Conservation (phyloP, 805 yeast genomes). For the Saccharomycopsis malanga region DNA sequence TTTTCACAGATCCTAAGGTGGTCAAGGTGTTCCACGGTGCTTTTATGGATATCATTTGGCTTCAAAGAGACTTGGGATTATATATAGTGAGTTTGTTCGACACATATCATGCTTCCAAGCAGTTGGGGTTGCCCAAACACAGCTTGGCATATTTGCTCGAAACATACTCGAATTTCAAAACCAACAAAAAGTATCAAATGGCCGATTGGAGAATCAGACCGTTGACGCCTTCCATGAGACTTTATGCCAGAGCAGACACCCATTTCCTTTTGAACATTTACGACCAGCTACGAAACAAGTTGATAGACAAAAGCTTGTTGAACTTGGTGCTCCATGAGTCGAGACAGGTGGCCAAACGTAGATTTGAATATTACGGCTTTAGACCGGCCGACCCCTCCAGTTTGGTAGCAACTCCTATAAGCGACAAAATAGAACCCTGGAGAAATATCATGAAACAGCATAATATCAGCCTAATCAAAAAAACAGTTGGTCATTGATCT, state of each 20-base stretch:
- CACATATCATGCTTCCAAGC: conserved; percentile 82
- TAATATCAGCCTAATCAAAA: conserved; percentile 49
- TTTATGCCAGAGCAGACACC: conserved; percentile 92
- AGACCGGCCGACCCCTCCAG: conserved; percentile 34
- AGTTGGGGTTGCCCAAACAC: conserved; percentile 71
- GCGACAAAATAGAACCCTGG: conserved; percentile 61
- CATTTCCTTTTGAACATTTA: conserved; percentile 81
- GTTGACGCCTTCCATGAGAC: conserved; percentile 60
- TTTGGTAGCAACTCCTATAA: conserved; percentile 42
- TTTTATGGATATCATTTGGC: conserved; percentile 92
- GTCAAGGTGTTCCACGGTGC: conserved; percentile 95
- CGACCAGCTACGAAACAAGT: conserved; percentile 60
- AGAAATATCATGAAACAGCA: conserved; percentile 52
- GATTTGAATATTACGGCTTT: conserved; percentile 74
- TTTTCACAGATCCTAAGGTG: conserved; percentile 75
- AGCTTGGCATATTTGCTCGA: conserved; percentile 82
- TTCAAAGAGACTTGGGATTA: conserved; percentile 89
- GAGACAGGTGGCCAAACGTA: conserved; percentile 67
- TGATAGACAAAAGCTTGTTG: conserved; percentile 45
- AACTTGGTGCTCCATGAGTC: conserved; percentile 67
- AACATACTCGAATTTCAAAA: conserved; percentile 69
- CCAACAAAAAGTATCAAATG: conserved; percentile 89
- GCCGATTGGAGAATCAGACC: conserved; percentile 98
- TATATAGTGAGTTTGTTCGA: conserved; percentile 88
- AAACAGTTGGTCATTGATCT: conserved; percentile 52